Evolutionary conservation across 306 rosid species (phyloP).

Genomic region (Lathyrus oleraceus): DNA sequence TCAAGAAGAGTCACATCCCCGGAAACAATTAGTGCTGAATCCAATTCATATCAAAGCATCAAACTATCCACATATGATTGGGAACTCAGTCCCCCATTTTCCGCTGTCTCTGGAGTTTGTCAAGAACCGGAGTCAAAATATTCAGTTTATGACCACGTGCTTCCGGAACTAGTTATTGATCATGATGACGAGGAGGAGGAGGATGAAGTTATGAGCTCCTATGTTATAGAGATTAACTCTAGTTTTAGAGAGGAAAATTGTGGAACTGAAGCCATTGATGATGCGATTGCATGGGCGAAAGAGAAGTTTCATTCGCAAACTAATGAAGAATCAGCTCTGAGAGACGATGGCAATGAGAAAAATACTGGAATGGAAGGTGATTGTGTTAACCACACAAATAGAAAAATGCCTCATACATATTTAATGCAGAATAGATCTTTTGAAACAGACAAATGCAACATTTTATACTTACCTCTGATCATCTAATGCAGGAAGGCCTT

Average conservation of each 20-base stretch:
- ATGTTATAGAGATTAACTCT: conserved; percentile 79
- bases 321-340: conserved; percentile 53
- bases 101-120: conserved; percentile 66
- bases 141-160: conserved; percentile 41
- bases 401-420: background rate
- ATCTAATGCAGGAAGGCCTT: conserved; percentile 43
- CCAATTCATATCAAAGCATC: conserved; percentile 62
- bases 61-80: conserved; percentile 58
- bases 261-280: conserved; percentile 65
- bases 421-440: background rate
- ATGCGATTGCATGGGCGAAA: conserved; percentile 97
- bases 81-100: conserved; percentile 70
- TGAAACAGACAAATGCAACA: conserved; percentile 1
- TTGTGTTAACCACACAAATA: conserved; percentile 21
- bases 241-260: conserved; percentile 58
- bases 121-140: conserved; percentile 59
- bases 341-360: conserved; percentile 43
- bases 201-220: conserved; percentile 83
- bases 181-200: conserved; percentile 68
- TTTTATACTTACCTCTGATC: conserved; percentile 17
- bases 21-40: conserved; percentile 65
- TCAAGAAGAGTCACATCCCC: conserved; percentile 67
- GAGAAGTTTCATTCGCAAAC: conserved; percentile 65
- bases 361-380: conserved; percentile 53
- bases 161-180: conserved; percentile 44